phyloP scores from a whole-genome alignment of 2,329 filamentous ascomycete species.

The Myriangium duriaei region DNA sequence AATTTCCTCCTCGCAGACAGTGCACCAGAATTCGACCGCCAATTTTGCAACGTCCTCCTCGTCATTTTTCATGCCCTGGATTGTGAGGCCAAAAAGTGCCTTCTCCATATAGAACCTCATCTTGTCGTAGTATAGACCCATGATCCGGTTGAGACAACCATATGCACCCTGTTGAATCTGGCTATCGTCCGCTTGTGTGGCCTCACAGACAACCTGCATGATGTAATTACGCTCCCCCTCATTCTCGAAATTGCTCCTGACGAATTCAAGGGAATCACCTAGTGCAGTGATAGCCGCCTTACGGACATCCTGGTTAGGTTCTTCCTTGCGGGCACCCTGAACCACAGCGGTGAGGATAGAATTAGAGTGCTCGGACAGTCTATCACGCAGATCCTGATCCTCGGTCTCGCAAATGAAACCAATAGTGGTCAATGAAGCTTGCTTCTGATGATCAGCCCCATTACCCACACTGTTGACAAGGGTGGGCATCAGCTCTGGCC shows the following conservation, averaged over 20 bases:
- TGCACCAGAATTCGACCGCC: slow-evolving; percentile 98
- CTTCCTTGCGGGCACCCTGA: slow-evolving; percentile 92
- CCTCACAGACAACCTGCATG: slow-evolving; percentile 99
- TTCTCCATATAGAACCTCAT: slow-evolving; percentile 99
- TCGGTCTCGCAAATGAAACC: slow-evolving; percentile 97
- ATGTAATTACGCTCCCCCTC: slow-evolving; percentile 99
- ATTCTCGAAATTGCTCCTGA: slow-evolving; percentile 96
- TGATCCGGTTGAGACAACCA: slow-evolving; percentile 95
- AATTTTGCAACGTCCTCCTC: slow-evolving; percentile 98
- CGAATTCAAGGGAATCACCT: slow-evolving; percentile 93
- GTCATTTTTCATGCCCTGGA: slow-evolving; percentile 95
- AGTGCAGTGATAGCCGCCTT: slow-evolving; percentile 87
- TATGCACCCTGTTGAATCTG: slow-evolving; percentile 93
- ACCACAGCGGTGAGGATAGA: slow-evolving; percentile 96
- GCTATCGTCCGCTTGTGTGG: slow-evolving; percentile 82
- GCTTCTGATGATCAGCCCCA: slow-evolving; percentile 79
- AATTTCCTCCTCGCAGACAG: slow-evolving; percentile 98
- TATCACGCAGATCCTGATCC: slow-evolving; percentile 70
- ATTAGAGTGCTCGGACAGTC: slow-evolving; percentile 79
- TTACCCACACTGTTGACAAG: slow-evolving; percentile 88
- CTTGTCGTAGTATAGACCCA: slow-evolving; percentile 97
- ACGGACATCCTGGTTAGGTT: slow-evolving; percentile 80
- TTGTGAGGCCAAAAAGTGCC: slow-evolving; percentile 91
- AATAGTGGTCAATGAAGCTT: slow-evolving; percentile 88
- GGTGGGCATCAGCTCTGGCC: slow-evolving; percentile 78